Base-by-base conservation (phyloP, 768 basidiomycete genomes). In the Podaxis sp. region DNA sequence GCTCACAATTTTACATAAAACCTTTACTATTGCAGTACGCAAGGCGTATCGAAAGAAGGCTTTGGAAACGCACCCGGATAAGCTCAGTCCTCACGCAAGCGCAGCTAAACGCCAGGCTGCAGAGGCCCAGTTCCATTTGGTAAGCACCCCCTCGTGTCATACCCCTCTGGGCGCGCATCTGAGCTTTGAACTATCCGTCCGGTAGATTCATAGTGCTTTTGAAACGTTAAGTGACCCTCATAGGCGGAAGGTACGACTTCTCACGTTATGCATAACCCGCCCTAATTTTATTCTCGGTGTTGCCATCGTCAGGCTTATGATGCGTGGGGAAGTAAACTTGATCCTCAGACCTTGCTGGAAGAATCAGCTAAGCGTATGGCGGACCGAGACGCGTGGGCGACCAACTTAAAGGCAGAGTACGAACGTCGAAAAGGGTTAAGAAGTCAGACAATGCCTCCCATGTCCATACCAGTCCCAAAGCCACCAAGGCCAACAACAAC, bases 51-150 rank as follows among this genome's bases (percentile, higher is more conserved):
- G 83, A 68, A 82, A 82, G 64, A 85, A 82, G 67, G 87, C 84
- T 10, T 76, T 90, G 28, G 86, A 87, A 71, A 90, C 89, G 1
- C 89, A 90, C 70, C 89, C 89, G 10, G 89, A 90, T 67, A 89
- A 88, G 67, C 82, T 89, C 52, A 83, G 83, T 11, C 85, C 81
- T 40, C 73, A 73, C 33, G 83, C 84, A 7, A 81, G 75, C 48
- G 79, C 81, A 49, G 73, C 77, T 61, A 82, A 84, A 63, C 85
- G 82, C 69, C 78, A 80, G 60, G 76, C 69, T 20, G 84, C 88
- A 7, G 83, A 84, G 67, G 78, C 79, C 41, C 81, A 79, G 64
- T 90, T 90, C 66, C 86, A 83, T 68, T 78, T 81, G 78, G 88
- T 88, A 72, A 67, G 77, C 66, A 17, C 37, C 13, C 17, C 11